Percentiles rank a stretch among this genome's conserved stretches.
Conservation (phyloP, 768 basidiomycete genomes). For the Suillus subluteus region DNA sequence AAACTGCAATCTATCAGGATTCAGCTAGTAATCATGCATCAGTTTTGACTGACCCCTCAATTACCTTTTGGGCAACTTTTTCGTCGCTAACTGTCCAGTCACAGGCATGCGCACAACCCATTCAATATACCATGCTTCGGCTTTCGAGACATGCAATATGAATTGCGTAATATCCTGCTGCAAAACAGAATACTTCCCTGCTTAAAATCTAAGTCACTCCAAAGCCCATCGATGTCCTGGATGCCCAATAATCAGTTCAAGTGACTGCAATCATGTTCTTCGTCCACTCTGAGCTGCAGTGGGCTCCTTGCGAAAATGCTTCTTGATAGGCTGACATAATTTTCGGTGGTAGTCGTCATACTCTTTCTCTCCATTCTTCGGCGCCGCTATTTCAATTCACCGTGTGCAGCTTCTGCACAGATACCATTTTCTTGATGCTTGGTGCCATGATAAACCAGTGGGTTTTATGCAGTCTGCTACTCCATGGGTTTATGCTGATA, state of each 20-base stretch:
- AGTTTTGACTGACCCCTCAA: background rate
- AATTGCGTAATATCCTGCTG: background rate
- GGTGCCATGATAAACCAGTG: constrained; percentile 16
- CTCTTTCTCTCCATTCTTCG: background rate
- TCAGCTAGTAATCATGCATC: too few relatives aligned
- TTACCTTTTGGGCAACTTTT: background rate
- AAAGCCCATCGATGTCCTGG: background rate
- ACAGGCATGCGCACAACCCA: background rate
- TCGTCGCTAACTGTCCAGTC: background rate
- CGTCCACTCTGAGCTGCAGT: background rate
- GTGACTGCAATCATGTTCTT: background rate
- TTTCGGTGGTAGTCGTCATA: too few relatives aligned
- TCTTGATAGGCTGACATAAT: background rate
- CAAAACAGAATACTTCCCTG: background rate
- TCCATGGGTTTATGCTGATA: background rate
- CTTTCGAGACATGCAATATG: background rate
- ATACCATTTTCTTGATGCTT: background rate
- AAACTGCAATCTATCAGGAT: too few relatives aligned
- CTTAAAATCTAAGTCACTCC: background rate
- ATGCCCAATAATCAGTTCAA: background rate
- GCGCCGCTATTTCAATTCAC: too few relatives aligned
- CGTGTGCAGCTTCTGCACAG: background rate
- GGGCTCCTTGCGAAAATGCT: background rate
- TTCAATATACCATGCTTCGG: background rate
- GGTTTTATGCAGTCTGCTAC: background rate